phyloP scores from a whole-genome alignment of 2,329 filamentous ascomycete genomes.

The Beauveria australis region DNA sequence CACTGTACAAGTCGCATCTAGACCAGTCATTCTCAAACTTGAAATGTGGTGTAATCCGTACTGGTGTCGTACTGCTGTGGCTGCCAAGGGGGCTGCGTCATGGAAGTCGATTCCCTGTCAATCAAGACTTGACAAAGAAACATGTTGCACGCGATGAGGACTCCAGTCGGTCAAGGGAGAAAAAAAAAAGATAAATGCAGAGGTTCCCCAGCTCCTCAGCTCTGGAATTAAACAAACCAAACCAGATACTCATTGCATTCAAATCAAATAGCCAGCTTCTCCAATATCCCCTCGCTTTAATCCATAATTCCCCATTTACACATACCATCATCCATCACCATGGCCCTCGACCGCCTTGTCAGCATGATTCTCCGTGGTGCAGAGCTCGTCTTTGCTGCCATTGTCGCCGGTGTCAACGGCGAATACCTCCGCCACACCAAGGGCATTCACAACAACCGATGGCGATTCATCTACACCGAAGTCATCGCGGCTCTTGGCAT shows the following conservation, averaged over 20 bases:
- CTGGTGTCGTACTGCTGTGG: background rate
- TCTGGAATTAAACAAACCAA: background rate
- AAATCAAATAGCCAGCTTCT: background rate
- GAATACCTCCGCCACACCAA: conserved; percentile 49
- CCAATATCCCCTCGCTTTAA: background rate
- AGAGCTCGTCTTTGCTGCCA: conserved; percentile 61
- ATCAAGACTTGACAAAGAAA: background rate
- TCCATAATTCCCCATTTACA: background rate
- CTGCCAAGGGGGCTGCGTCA: conserved; percentile 5
- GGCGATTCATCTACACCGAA: conserved; percentile 67
- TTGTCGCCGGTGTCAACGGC: conserved; percentile 63
- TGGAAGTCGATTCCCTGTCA: background rate
- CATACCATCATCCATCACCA: conserved; percentile 12
- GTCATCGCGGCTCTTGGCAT: conserved; percentile 63
- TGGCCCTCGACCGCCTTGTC: conserved; percentile 33
- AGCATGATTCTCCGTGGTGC: conserved; percentile 30
- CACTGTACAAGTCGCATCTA: too few relatives aligned
- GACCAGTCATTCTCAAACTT: background rate
- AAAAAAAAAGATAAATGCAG: background rate
- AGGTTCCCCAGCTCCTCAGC: background rate
- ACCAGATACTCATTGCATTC: background rate
- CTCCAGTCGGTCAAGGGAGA: too few relatives aligned
- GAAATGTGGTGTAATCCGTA: background rate
- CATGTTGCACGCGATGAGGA: background rate
- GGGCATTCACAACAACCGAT: conserved; percentile 43